Base-by-base conservation (phyloP, 1,284 basidiomycete species). In the Caloboletus firmus region DNA sequence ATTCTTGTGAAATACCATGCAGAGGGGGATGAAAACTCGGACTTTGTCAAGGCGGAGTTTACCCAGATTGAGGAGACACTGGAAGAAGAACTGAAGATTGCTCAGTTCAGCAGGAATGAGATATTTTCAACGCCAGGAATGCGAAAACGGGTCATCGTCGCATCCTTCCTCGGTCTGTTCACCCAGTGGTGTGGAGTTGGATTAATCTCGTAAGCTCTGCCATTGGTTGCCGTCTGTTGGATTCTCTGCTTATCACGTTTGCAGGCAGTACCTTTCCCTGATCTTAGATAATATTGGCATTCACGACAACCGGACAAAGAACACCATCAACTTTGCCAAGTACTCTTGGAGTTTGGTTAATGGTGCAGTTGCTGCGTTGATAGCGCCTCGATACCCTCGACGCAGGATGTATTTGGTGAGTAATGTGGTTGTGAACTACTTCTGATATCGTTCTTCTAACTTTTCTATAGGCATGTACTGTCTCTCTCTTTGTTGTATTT, bases 11-110 rank as follows among this genome's bases (percentile, higher is more conserved):
- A 41, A n/a, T 63, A 61, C 17, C 58, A 63, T 43, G 54, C 51
- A n/a, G 59, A 63, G 17, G 59, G 59, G 4, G 46, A 63, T 4
- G 20, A 44, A 43, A 18, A 46, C 10, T 62, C 60, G 0, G 56
- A 51, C 18, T 63, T 61, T 12, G 61, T 52, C 47, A 48, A 50
- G 15, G 61, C 49, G 5, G 59, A 61, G 18, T 61, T 52, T 17
- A 72, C 77, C 5, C 78, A 85, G 63, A 81, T 84, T 44, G 75
- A 81, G 60, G 75, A 76, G 59, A 83, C 81, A 1, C 26, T 59
- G 0, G 36, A 35, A 22, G 24, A 24, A 5, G 57, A 57, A 26
- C 17, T 57, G 4, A 57, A 32, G 43, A 18, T n/a, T 9, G n/a
- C 56, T 8, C 30, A 30, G 18, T 42, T 42, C 32, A 52, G 7